A percentile compares a stretch with the other conserved stretches of the same genome.
These are phyloP conservation scores for Suhomyces bokatorum DNA, from an alignment of 1,139 yeast species.

Conservation along the genomic window DNA sequence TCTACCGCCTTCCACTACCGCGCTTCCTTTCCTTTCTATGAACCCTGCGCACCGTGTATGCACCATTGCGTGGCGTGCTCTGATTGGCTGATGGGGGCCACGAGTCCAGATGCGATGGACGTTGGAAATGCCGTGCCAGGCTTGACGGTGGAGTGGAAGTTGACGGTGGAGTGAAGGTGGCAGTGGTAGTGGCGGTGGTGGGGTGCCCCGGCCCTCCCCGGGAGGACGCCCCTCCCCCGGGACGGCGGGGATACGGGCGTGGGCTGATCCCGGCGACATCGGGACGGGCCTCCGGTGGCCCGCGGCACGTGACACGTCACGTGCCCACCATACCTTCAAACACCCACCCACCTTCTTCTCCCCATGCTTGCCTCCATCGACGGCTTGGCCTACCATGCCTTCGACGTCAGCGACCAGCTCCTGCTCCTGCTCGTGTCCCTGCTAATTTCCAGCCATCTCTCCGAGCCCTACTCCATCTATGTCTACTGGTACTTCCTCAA, in stretches of 20 bases:
- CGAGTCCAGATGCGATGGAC: too few species aligned
- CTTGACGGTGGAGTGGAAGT: background rate
- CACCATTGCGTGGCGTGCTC: conserved; percentile 7
- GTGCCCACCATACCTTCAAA: background rate
- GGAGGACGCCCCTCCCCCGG: too few species aligned
- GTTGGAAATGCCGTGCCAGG: too few species aligned
- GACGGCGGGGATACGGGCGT: background rate
- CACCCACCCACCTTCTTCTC: background rate
- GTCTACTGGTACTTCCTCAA: conserved; percentile 52
- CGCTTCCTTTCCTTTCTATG: too few species aligned
- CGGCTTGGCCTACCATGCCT: conserved; percentile 22
- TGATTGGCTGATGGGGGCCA: background rate
- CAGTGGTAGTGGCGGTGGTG: background rate
- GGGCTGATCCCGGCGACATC: background rate
- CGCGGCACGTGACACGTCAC: conserved; percentile 1
- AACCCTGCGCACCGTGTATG: too few species aligned
- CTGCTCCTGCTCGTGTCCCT: conserved; percentile 35
- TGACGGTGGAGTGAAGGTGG: background rate
- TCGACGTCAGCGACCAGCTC: conserved; percentile 19
- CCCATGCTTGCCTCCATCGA: conserved; percentile 11
- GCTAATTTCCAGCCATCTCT: conserved; percentile 38
- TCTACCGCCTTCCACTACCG: too few species aligned
- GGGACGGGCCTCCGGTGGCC: background rate
- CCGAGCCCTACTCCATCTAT: conserved; percentile 50
- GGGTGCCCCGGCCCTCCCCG: background rate